These are phyloP conservation scores for Chloropicon primus DNA, from an alignment of 139 green algal genomes.

Conservation along the genomic window DNA sequence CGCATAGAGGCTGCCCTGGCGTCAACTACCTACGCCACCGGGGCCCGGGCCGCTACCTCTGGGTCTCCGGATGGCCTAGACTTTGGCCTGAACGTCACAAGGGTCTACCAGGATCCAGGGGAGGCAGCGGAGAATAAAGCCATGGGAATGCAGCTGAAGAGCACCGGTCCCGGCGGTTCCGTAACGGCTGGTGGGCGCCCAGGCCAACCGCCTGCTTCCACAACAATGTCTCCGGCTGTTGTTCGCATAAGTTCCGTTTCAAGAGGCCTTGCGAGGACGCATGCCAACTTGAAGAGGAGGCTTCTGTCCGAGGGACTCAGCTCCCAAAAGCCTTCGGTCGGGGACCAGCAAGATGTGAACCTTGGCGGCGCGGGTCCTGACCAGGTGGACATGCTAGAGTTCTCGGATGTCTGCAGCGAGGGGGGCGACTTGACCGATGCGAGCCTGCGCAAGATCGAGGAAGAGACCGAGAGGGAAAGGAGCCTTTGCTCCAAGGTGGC, in stretches of 20 bases:
- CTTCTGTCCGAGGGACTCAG: neutral
- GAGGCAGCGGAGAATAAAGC: neutral
- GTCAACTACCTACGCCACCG: neutral
- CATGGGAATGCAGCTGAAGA: neutral
- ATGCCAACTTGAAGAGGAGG: neutral
- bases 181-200: too few relatives aligned
- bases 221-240: neutral
- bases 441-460: neutral
- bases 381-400: too few relatives aligned
- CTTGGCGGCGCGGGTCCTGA: too few relatives aligned
- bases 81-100: neutral
- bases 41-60: too few relatives aligned
- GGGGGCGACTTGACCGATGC: neutral
- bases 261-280: neutral
- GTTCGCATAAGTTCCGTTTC: neutral
- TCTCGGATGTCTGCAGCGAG: too few relatives aligned
- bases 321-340: neutral
- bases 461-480: neutral
- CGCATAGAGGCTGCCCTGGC: neutral
- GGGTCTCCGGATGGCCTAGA: neutral
- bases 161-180: too few relatives aligned
- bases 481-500: neutral
- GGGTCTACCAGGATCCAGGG: neutral
- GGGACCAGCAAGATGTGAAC: too few relatives aligned
- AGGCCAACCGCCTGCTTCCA: too few relatives aligned